A percentile compares a stretch with the other conserved stretches of the same genome.
Conservation (phyloP, 176 grass and related monocot species). For the Stipa capillata region DNA sequence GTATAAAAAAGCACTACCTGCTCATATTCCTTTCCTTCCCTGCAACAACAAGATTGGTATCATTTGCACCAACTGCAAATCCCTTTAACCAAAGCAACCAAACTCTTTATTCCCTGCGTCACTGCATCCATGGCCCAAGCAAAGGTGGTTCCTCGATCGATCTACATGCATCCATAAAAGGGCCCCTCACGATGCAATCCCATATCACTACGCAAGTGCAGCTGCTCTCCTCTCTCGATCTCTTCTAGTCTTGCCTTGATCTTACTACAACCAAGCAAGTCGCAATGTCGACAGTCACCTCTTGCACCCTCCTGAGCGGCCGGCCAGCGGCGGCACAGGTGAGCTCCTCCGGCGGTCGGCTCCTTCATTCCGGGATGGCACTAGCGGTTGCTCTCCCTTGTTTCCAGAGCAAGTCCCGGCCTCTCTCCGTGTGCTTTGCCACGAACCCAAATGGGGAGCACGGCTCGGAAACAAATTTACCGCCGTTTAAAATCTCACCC, state of each 20-base stretch:
- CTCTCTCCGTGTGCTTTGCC: not conserved
- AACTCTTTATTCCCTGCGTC: slow-evolving; percentile 22
- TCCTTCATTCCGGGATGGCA: not conserved
- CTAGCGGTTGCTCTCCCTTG: not conserved
- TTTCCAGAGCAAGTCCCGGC: not conserved
- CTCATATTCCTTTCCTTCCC: slow-evolving; percentile 5
- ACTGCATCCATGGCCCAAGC: not conserved
- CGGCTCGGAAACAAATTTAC: slow-evolving; percentile 12
- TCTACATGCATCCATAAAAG: too few species aligned
- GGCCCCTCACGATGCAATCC: not conserved
- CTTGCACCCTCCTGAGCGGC: slow-evolving; percentile 3
- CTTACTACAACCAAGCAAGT: not conserved
- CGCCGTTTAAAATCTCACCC: slow-evolving; percentile 14
- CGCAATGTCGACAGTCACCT: slow-evolving; percentile 17
- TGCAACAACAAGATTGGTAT: slow-evolving; percentile 23
- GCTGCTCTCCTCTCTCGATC: not conserved
- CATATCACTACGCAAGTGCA: not conserved
- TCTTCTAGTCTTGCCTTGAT: not conserved
- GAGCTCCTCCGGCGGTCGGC: not conserved
- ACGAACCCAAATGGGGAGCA: not conserved
- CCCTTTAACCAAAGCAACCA: slow-evolving; percentile 6
- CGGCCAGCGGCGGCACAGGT: not conserved
- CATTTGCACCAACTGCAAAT: not conserved
- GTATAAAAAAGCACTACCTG: not conserved
- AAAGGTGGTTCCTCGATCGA: slow-evolving; percentile 2